Evolutionary conservation across 768 basidiomycete genomes (phyloP), one percentile per base, ranked within the genome.

Genomic region (Mycena indigotica): DNA sequence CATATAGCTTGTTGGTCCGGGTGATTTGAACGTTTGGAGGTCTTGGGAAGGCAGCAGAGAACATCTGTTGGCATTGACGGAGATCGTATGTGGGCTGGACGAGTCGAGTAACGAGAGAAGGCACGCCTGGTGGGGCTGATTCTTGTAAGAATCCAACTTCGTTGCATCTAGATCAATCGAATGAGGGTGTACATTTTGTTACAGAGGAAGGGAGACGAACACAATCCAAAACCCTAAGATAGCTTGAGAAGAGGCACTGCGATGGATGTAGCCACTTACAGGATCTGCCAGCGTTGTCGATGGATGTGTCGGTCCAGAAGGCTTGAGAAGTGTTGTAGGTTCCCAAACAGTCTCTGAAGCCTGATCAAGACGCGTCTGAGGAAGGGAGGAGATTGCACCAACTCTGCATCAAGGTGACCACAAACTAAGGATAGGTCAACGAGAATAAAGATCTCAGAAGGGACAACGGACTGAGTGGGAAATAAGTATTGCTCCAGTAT

Each of bases 31-130:
- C 81, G 3, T 67, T 69, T 2, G 81, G 82, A 0, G 80, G 73
- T 1, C 63, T 65, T 3, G 76, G 70, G 75, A 86, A 89, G 10
- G 80, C 81, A 3, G 76, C 74, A 1, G 86, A 81, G 75, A 88
- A 89, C 82, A 84, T 83, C 57, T 80, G 74, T 55, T 81, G 80
- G 69, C 88, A 89, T 81, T 84, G 85, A n/a, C 88, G 78, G 67
- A 84, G 69, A 62, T 86, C 84, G 63, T 84, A 86, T 16, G 65
- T 32, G 0, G 83, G 83, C 59, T 83, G 79, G 23, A 86, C 71
- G 3, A 85, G 75, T 6, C 84, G 77, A 2, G 81, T 77, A 19
- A 86, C 84, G 44, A 87, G 66, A n/a, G 79, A 73, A 2, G 79
- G 77, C 5, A 58, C 46, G 28, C 63, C 67, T 2, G 52, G 32